Conservation (phyloP, 306 rosid species). For the Acacia acuminata region DNA sequence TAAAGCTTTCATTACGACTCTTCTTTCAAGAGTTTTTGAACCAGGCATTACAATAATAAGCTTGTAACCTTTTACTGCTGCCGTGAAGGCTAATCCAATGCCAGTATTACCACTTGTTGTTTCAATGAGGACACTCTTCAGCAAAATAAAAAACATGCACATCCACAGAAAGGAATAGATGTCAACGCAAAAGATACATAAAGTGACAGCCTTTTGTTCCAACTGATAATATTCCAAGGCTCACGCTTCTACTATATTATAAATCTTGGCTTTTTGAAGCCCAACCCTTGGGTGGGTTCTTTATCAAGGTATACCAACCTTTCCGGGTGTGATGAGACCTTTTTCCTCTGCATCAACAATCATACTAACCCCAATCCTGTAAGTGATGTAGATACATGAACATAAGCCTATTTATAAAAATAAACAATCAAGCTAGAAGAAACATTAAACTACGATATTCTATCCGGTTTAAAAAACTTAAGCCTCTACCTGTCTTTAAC, state of each 20-base stretch:
- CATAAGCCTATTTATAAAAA: neutral
- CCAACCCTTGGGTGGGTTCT: neutral
- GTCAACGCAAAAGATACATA: slow-evolving; percentile 29
- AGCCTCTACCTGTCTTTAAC: slow-evolving; percentile 67
- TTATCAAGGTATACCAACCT: slow-evolving; percentile 48
- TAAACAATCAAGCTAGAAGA: neutral
- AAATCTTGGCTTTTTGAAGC: neutral
- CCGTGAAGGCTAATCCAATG: slow-evolving; percentile 83
- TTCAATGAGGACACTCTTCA: slow-evolving; percentile 73
- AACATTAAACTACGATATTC: slow-evolving; percentile 1
- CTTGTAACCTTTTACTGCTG: slow-evolving; percentile 74
- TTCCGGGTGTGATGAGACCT: slow-evolving; percentile 67
- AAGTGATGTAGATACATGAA: neutral
- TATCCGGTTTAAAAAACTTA: neutral
- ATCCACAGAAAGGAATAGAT: slow-evolving; percentile 19
- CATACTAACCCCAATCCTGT: slow-evolving; percentile 83
- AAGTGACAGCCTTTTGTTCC: slow-evolving; percentile 9
- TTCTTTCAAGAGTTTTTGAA: slow-evolving; percentile 82
- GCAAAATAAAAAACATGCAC: slow-evolving; percentile 27
- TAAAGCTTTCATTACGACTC: slow-evolving; percentile 66
- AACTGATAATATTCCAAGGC: slow-evolving; percentile 21
- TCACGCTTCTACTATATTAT: neutral
- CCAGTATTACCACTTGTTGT: slow-evolving; percentile 84
- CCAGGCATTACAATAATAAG: slow-evolving; percentile 85
- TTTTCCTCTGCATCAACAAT: slow-evolving; percentile 78